A percentile compares a stretch with the other conserved stretches of the same genome.
Evolutionary conservation across 2,329 filamentous ascomycete species (phyloP).

Genomic region (Penicillium sp.): DNA sequence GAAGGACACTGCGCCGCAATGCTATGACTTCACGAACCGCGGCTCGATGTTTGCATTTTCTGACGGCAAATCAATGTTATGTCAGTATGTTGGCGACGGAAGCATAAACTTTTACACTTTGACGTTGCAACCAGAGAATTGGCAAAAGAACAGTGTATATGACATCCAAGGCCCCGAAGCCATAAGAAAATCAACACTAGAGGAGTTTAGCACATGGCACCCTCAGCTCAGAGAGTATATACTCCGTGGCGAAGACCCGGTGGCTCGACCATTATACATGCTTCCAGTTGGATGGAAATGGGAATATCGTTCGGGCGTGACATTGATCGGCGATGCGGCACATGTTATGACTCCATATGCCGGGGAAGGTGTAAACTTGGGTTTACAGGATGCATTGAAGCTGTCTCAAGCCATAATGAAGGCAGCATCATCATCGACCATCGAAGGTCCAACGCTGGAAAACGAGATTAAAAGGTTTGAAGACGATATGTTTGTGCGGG

Average conservation of each 20-base stretch:
- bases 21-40: constrained; percentile 12
- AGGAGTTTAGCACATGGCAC: constrained; percentile 4
- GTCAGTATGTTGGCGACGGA: constrained; percentile 20
- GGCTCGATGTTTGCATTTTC: constrained; percentile 20
- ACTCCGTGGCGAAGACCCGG: constrained; percentile 8
- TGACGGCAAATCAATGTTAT: constrained; percentile 15
- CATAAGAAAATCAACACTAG: not conserved
- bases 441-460: not conserved
- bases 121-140: constrained; percentile 6
- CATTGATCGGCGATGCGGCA: constrained; percentile 23
- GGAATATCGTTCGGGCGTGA: constrained; percentile 19
- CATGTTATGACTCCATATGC: constrained; percentile 27
- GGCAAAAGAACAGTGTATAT: not conserved
- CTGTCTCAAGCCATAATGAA: constrained; percentile 3
- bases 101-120: constrained; percentile 13
- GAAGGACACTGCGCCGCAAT: constrained; percentile 15
- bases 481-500: not conserved
- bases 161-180: not conserved
- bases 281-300: constrained; percentile 22
- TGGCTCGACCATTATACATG: constrained; percentile 18
- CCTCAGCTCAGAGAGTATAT: constrained; percentile 17
- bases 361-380: constrained; percentile 21
- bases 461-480: not conserved
- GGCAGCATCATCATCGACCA: not conserved
- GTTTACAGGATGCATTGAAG: constrained; percentile 1